Evolutionary conservation across 2,329 filamentous ascomycete genomes (phyloP), one percentile per base, ranked within the genome.

Genomic region (Chaetomiaceae sp.): DNA sequence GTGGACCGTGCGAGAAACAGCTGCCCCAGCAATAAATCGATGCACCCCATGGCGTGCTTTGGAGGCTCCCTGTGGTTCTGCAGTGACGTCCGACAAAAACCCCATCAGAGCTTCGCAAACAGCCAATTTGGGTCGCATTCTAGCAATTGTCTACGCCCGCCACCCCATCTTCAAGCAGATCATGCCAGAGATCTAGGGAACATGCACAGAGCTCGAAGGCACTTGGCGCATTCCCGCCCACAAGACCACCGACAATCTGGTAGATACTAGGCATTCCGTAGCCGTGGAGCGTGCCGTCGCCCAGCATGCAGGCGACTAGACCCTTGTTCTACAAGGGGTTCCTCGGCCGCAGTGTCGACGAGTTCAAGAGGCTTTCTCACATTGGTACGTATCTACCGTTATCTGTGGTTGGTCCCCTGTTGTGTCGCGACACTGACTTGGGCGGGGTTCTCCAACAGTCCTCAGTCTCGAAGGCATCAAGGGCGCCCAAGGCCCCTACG

Each of bases 381-480:
- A 75, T 82, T 55, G 74, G 79, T 81, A 66, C 7, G 63, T 14
- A 11, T n/a, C n/a, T n/a, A n/a, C n/a, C n/a, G n/a, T 29, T 11
- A 19, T 22, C 32, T 4, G 10, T 18, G 20, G 4, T 17, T 33
- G 15, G 3, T 27, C 20, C 40, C 30, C 19, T 24, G 4, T n/a
- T 20, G 11, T 20, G 14, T 35, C 1, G 9, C 19, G 15, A 9
- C 14, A 17, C 51, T 56, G 34, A 52, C 45, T 14, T n/a, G 3
- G 6, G 6, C 9, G 6, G 2, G 7, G 10, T 11, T n/a, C 50
- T 17, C 24, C 30, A 10, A 42, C 60, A 88, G 86, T 79, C 30
- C 65, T 86, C 54, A 84, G 76, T 42, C 72, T 85, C 56, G 84
- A 90, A 66, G 83, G 76, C 40, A 72, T 88, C 58, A 81, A 79